Conservation (phyloP, 495 filamentous ascomycete genomes). For the Neurospora sp. region DNA sequence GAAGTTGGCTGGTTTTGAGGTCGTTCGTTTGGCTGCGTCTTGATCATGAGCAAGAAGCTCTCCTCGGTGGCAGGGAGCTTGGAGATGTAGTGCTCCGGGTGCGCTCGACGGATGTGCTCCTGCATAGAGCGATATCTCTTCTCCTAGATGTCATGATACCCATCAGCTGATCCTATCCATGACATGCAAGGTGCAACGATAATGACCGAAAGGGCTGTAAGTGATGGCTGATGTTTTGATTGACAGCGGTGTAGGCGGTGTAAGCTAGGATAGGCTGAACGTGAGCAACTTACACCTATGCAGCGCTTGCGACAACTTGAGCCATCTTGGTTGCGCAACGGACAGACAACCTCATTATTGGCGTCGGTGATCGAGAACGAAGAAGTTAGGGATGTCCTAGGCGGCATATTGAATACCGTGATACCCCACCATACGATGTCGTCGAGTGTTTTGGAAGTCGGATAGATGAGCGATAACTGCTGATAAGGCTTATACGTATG, state of each 20-base stretch:
- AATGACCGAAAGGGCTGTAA: neutral
- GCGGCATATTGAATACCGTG: constrained; percentile 63
- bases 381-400: constrained; percentile 73
- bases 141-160: constrained; percentile 47
- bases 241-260: neutral
- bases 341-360: constrained; percentile 94
- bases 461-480: constrained; percentile 25
- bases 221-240: neutral
- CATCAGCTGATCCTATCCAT: constrained; percentile 5
- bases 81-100: constrained; percentile 94
- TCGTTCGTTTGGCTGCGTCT: constrained; percentile 73
- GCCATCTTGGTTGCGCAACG: constrained; percentile 89
- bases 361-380: constrained; percentile 88
- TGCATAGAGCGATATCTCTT: constrained; percentile 99
- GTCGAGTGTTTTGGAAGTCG: constrained; percentile 4
- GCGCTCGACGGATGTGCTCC: constrained; percentile 95
- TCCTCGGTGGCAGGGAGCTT: constrained; percentile 98
- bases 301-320: constrained; percentile 97
- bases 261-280: constrained; percentile 11
- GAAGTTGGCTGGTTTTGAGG: constrained; percentile 32
- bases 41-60: constrained; percentile 95
- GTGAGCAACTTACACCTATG: constrained; percentile 71
- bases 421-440: constrained; percentile 43
- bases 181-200: neutral
- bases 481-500: constrained; percentile 20